Conservation (phyloP, 2,329 filamentous ascomycete species). For the Talaromyces sp. region DNA sequence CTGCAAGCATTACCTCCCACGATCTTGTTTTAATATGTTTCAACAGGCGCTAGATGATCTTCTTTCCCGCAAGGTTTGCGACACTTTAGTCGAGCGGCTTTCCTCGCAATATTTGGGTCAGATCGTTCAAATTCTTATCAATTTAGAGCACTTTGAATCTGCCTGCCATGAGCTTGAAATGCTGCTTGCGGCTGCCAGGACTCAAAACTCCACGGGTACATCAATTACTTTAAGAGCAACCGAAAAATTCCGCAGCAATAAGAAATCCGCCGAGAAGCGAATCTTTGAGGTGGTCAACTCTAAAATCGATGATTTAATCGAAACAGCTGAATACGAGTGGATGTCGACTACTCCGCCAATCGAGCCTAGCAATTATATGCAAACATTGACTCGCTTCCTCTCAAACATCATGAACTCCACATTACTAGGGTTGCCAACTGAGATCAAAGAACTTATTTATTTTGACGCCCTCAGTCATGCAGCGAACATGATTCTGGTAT, state of each 20-base stretch:
- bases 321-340: constrained; percentile 97
- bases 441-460: constrained; percentile 97
- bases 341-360: constrained; percentile 62
- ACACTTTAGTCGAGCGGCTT: constrained; percentile 82
- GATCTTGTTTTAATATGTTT: background rate
- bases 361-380: constrained; percentile 91
- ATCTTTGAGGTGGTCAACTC: constrained; percentile 99
- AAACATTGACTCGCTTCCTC: constrained; percentile 88
- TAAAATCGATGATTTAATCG: constrained; percentile 96
- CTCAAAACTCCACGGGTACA: constrained; percentile 75
- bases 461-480: constrained; percentile 94
- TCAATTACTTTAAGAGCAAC: constrained; percentile 81
- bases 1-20: background rate
- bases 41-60: constrained; percentile 84
- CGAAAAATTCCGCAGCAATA: constrained; percentile 81
- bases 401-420: constrained; percentile 97
- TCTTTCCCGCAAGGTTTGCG: constrained; percentile 89
- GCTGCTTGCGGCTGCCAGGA: constrained; percentile 80
- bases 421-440: constrained; percentile 84
- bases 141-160: constrained; percentile 93
- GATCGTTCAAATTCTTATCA: constrained; percentile 97
- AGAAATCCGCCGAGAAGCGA: constrained; percentile 94
- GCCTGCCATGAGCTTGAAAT: constrained; percentile 89
- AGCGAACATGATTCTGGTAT: constrained; percentile 77
- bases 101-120: constrained; percentile 93